Evolutionary conservation across 2,329 filamentous ascomycete species (phyloP).

Genomic region (Beauveria sp.): DNA sequence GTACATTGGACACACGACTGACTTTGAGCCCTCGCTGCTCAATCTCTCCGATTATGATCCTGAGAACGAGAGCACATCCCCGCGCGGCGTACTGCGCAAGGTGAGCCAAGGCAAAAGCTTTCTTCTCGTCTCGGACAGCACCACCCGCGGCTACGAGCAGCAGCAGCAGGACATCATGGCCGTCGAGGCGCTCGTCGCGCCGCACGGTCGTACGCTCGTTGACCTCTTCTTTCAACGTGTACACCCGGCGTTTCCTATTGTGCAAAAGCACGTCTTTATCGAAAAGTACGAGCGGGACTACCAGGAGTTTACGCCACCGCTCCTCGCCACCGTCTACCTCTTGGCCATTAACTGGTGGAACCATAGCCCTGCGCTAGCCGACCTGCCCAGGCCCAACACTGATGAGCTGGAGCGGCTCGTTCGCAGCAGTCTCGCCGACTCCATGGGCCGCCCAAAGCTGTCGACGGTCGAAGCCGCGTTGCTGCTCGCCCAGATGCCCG

Average conservation of each 20-base stretch:
- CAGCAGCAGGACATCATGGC: slow-evolving; percentile 59
- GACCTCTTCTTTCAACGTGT: slow-evolving; percentile 76
- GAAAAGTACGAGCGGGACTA: slow-evolving; percentile 69
- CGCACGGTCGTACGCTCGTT: slow-evolving; percentile 68
- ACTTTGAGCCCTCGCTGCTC: slow-evolving; percentile 77
- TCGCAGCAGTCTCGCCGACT: slow-evolving; percentile 63
- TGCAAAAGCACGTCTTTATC: slow-evolving; percentile 72
- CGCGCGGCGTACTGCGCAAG: slow-evolving; percentile 61
- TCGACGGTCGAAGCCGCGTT: slow-evolving; percentile 73
- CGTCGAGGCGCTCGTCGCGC: slow-evolving; percentile 68
- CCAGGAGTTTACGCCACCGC: slow-evolving; percentile 65
- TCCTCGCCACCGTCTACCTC: slow-evolving; percentile 76
- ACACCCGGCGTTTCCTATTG: slow-evolving; percentile 73
- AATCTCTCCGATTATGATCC: slow-evolving; percentile 73
- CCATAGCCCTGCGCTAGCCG: slow-evolving; percentile 58
- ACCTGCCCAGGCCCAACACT: slow-evolving; percentile 62
- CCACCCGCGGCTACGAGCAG: slow-evolving; percentile 64
- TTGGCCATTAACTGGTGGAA: slow-evolving; percentile 86
- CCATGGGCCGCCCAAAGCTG: slow-evolving; percentile 74
- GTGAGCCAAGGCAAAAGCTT: slow-evolving; percentile 74
- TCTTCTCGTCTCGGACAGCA: slow-evolving; percentile 67
- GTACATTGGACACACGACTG: slow-evolving; percentile 75
- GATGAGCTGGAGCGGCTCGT: slow-evolving; percentile 66
- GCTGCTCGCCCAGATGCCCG: slow-evolving; percentile 65
- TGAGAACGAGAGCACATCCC: slow-evolving; percentile 70